These are phyloP conservation scores for Metschnikowia orientalis DNA, from an alignment of 805 yeast genomes.

Conservation along the genomic window DNA sequence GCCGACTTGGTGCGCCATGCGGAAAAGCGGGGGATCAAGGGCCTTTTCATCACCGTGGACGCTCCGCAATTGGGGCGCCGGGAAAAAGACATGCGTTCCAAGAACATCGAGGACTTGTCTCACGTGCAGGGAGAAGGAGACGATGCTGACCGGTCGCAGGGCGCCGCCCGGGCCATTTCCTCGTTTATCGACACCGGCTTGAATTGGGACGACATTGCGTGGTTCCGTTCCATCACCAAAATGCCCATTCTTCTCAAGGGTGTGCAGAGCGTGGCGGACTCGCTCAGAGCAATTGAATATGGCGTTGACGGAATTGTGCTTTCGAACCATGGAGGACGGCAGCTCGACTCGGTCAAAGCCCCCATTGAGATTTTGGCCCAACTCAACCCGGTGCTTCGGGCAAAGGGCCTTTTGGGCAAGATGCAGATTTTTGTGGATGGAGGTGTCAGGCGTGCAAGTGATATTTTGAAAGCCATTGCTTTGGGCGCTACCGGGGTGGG, in stretches of 20 bases:
- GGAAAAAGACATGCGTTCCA: constrained; percentile 78
- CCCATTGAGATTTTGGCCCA: constrained; percentile 61
- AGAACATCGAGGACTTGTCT: constrained; percentile 25
- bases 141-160: constrained; percentile 62
- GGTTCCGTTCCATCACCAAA: constrained; percentile 37
- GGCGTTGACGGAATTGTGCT: constrained; percentile 62
- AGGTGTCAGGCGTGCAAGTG: constrained; percentile 74
- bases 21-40: constrained; percentile 40
- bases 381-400: constrained; percentile 42
- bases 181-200: constrained; percentile 58
- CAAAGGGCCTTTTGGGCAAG: constrained; percentile 40
- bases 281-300: constrained; percentile 50
- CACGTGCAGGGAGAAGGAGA: constrained; percentile 37
- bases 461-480: constrained; percentile 69
- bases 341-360: constrained; percentile 58
- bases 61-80: constrained; percentile 62
- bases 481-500: constrained; percentile 77
- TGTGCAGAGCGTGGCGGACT: constrained; percentile 63
- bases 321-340: constrained; percentile 76
- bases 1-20: constrained; percentile 32
- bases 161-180: constrained; percentile 78
- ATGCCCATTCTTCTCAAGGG: constrained; percentile 62
- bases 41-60: constrained; percentile 52
- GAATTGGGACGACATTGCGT: constrained; percentile 36
- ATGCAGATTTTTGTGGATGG: constrained; percentile 71